These are phyloP conservation scores for Agrocybe chaxingu DNA, from an alignment of 768 basidiomycete species.

Conservation along the genomic window DNA sequence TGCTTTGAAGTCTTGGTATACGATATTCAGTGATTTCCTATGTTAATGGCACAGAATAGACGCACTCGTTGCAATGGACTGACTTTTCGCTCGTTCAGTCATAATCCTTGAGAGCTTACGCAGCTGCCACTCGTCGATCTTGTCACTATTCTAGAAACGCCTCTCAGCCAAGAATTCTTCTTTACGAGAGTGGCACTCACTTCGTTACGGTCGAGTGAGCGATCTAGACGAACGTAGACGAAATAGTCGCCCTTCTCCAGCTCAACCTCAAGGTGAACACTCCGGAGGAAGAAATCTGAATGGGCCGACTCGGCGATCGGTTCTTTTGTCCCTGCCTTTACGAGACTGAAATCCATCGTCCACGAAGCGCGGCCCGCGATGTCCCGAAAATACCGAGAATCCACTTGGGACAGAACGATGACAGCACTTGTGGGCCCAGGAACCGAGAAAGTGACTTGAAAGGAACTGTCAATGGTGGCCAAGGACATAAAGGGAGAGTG, in stretches of 20 bases:
- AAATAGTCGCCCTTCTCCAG: constrained; percentile 42
- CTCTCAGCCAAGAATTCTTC: not conserved
- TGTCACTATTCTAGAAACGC: constrained; percentile 14
- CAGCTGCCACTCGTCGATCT: constrained; percentile 30
- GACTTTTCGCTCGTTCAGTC: constrained; percentile 42
- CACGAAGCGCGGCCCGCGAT: constrained; percentile 40
- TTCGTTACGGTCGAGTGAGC: constrained; percentile 18
- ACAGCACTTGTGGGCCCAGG: constrained; percentile 36
- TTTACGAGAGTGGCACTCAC: constrained; percentile 6
- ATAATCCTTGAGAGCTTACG: constrained; percentile 38
- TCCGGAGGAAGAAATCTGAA: constrained; percentile 33
- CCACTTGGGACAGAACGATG: constrained; percentile 52
- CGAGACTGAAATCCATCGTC: constrained; percentile 49
- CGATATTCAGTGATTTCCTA: not conserved
- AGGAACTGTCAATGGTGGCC: not conserved
- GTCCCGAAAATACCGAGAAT: constrained; percentile 47
- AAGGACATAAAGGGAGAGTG: not conserved
- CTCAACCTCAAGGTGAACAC: constrained; percentile 39
- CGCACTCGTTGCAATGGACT: constrained; percentile 45
- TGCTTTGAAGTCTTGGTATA: constrained; percentile 26
- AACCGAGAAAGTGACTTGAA: constrained; percentile 43
- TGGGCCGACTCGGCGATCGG: constrained; percentile 34
- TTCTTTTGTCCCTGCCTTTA: constrained; percentile 41
- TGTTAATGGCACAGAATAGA: not conserved
- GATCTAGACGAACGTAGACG: constrained; percentile 40